phyloP scores from a whole-genome alignment of 208 protist species.

The Trichomonas gallinae region DNA sequence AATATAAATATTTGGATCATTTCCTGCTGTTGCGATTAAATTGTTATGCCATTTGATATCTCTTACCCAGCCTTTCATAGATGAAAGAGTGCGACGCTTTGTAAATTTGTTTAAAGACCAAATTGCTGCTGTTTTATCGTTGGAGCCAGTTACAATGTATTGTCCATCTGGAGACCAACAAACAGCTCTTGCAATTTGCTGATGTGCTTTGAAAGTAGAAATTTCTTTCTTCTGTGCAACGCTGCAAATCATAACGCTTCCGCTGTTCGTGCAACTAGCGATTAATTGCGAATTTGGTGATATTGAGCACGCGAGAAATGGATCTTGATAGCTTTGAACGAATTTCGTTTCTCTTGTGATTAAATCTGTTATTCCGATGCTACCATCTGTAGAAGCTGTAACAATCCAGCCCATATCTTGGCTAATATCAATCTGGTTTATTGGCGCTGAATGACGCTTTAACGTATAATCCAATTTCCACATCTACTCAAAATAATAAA shows the following conservation, averaged over 20 bases:
- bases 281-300: background rate
- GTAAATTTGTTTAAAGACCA: background rate
- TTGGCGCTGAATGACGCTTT: background rate
- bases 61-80: background rate
- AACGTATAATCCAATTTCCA: background rate
- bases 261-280: background rate
- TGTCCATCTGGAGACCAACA: background rate
- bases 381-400: background rate
- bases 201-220: background rate
- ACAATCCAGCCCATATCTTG: background rate
- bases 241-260: background rate
- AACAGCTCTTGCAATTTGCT: background rate
- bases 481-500: background rate
- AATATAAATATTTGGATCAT: background rate
- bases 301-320: background rate
- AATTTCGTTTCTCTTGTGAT: background rate
- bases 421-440: background rate
- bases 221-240: background rate
- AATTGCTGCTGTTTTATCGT: background rate
- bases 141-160: background rate
- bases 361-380: background rate
- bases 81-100: background rate
- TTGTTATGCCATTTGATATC: background rate
- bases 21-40: background rate
- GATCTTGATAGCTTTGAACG: background rate